Conservation (phyloP, 1,284 basidiomycete species). For the Pascua sp. region DNA sequence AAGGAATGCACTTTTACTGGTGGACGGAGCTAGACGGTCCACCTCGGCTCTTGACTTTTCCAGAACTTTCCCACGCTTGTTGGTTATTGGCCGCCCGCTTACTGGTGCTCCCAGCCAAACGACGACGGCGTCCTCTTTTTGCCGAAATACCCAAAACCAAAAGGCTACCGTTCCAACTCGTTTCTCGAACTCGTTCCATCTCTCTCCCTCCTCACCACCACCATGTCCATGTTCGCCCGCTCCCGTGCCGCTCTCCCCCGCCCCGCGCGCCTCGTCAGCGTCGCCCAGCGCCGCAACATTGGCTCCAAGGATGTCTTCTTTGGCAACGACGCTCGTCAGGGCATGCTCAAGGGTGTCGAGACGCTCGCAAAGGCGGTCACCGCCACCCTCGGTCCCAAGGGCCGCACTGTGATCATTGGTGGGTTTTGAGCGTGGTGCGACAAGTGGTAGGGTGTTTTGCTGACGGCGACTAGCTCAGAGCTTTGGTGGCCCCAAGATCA, state of each 20-base stretch:
- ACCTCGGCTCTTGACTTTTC: constrained; percentile 16
- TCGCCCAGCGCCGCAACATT: constrained; percentile 53
- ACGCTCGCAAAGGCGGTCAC: constrained; percentile 91
- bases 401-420: constrained; percentile 98
- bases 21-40: not conserved
- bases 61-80: constrained; percentile 22
- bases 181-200: not conserved
- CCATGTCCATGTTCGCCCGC: constrained; percentile 26
- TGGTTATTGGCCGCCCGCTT: not conserved
- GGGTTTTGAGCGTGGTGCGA: constrained; percentile 8
- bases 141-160: not conserved
- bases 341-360: constrained; percentile 94
- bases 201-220: constrained; percentile 9
- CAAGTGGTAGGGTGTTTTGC: not conserved
- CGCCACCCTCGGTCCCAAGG: constrained; percentile 95
- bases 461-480: constrained; percentile 58
- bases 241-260: constrained; percentile 51
- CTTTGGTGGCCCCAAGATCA: constrained; percentile 96
- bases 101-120: constrained; percentile 1
- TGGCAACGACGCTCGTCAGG: constrained; percentile 88
- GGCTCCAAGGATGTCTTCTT: constrained; percentile 95
- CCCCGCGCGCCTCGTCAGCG: constrained; percentile 48
- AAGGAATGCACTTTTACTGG: not conserved
- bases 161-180: not conserved
- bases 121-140: not conserved